Evolutionary conservation across 2,329 filamentous ascomycete species (phyloP).

Genomic region (Ophiocordyceps sinensis): DNA sequence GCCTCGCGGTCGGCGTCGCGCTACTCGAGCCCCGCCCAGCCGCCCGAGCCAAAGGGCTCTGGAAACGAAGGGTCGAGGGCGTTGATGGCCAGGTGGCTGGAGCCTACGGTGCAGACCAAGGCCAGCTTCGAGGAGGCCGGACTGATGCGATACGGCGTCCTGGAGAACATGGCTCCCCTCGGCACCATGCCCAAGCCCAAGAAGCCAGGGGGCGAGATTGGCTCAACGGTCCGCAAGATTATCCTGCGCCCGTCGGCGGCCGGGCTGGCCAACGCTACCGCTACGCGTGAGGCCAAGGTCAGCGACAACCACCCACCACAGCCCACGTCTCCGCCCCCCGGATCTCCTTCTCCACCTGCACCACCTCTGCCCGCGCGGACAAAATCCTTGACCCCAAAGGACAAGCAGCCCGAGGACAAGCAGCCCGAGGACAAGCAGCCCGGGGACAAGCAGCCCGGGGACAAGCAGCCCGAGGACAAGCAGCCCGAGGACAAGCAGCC

Average conservation of each 20-base stretch:
- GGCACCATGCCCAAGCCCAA: conserved; percentile 54
- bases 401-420: too few species aligned
- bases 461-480: too few species aligned
- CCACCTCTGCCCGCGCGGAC: conserved; percentile 7
- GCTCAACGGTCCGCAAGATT: conserved; percentile 22
- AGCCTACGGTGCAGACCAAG: conserved; percentile 42
- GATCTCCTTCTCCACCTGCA: conserved; percentile 6
- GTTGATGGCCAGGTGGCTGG: conserved; percentile 43
- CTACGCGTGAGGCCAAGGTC: neutral
- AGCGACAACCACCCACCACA: conserved; percentile 7
- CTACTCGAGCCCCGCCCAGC: conserved; percentile 37
- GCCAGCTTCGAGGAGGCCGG: conserved; percentile 69
- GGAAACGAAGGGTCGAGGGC: conserved; percentile 25
- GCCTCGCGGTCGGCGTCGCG: conserved; percentile 34
- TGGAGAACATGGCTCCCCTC: conserved; percentile 73
- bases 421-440: too few species aligned
- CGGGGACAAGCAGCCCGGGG: too few species aligned
- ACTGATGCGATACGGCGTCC: conserved; percentile 57
- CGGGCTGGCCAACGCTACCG: conserved; percentile 1
- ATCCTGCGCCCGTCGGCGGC: conserved; percentile 27
- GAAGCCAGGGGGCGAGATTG: conserved; percentile 16
- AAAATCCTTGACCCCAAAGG: conserved; percentile 9
- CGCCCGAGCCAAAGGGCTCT: conserved; percentile 21
- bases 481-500: too few species aligned
- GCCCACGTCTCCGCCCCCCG: conserved; percentile 3